Evolutionary conservation across 768 basidiomycete genomes (phyloP).

Genomic region (Mycena metata): DNA sequence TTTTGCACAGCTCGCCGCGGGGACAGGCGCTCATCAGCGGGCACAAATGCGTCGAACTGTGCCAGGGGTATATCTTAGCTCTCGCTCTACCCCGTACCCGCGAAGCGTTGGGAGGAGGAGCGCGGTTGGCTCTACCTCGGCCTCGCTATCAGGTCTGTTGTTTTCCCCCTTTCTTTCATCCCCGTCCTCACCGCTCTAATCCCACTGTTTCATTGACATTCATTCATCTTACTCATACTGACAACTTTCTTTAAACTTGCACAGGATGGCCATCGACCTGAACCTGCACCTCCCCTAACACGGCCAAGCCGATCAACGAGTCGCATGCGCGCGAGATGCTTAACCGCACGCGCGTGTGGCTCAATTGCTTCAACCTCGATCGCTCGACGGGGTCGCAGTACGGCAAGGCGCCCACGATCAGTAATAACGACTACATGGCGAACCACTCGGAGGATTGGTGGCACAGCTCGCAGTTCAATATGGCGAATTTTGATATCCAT

Average conservation of each 20-base stretch:
- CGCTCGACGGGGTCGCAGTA: conserved; percentile 91
- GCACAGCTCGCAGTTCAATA: conserved; percentile 74
- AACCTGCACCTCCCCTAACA: conserved; percentile 86
- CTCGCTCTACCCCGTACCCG: conserved; percentile 82
- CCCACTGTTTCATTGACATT: not conserved
- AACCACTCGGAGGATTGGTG: conserved; percentile 80
- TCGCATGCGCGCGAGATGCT: conserved; percentile 87
- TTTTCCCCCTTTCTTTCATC: too few species aligned
- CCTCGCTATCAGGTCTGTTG: conserved; percentile 80
- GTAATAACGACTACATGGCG: conserved; percentile 82
- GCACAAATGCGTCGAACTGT: conserved; percentile 86
- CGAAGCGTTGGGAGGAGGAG: conserved; percentile 90
- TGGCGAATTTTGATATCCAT: conserved; percentile 85
- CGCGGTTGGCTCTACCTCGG: conserved; percentile 92
- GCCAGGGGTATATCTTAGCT: conserved; percentile 86
- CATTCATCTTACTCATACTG: too few species aligned
- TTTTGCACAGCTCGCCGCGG: conserved; percentile 82
- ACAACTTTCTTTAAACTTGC: conserved; percentile 1
- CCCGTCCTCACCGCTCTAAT: not conserved
- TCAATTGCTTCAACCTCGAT: conserved; percentile 92
- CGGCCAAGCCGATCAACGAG: conserved; percentile 82
- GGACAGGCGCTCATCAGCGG: conserved; percentile 82
- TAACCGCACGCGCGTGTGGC: conserved; percentile 91
- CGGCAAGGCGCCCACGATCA: conserved; percentile 88
- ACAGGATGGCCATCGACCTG: conserved; percentile 88